Base-by-base conservation (phyloP, 805 yeast species). In the Sugiyamaella floridensis region DNA sequence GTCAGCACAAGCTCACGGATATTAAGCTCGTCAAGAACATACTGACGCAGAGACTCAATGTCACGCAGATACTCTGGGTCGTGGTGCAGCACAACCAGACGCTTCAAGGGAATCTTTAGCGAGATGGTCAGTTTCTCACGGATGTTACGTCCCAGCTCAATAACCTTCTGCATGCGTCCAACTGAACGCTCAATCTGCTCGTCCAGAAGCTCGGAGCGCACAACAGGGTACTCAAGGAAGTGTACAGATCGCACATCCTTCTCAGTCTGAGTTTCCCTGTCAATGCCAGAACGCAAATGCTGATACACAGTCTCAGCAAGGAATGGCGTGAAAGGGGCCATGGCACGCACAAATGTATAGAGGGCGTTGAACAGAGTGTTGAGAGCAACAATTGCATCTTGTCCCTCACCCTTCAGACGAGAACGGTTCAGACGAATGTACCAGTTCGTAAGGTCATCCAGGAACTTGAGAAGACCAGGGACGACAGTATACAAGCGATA, bases 301-400 rank as follows among this genome's bases (percentile, higher is more conserved):
- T 81, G 85, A 74, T 90, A 93, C 62, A 93, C 86, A 64, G 80
- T 81, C 66, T 93, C 99, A 48, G 98, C 77, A 70, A 95, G 77
- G 78, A 85, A 95, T 59, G 99, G 99, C 50, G 98, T 90, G 75
- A 93, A 93, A 60, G 99, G 99, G 54, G 98, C 98, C 97, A 93
- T 92, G 47, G 96, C 95, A 68, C 97, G 83, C 49, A 82, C 85
- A 65, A 93, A 82, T 45, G 89, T 88, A 70, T 86, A 86, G 62
- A 90, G 76, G 34, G 93, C 96, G 69, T 89, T 96, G 53, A 90
- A 83, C 70, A 93, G 76, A 20, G 97, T 86, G 74, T 93, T 93
- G 65, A 93, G 79, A 47, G 97, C 97, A 64, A 79, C 80, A 61
- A 82, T 70, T 63, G 97, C 85, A 67, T 93, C 99, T 52, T 82